These are phyloP conservation scores for Perkinsela sp. DNA, from an alignment of 208 protist genomes.

Conservation along the genomic window DNA sequence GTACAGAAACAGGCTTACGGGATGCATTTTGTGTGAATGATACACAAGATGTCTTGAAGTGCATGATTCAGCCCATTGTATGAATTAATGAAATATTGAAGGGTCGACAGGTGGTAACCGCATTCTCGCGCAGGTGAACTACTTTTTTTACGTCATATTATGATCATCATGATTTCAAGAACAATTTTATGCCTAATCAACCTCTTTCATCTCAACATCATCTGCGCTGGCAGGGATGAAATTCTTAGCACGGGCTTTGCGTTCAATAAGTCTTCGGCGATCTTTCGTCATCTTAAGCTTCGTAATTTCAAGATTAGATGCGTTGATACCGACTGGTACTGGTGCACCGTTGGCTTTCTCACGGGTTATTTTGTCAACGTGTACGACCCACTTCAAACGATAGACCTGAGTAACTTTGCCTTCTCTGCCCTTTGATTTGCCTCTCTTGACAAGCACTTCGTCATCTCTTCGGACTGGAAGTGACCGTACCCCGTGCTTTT, in stretches of 20 bases:
- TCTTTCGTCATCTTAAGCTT: slow-evolving; percentile 94
- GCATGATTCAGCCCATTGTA: no score
- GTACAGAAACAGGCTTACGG: no score
- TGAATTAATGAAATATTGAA: no score
- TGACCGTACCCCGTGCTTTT: slow-evolving; percentile 89
- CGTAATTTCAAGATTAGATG: slow-evolving; percentile 96
- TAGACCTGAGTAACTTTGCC: slow-evolving; percentile 89
- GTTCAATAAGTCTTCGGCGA: slow-evolving; percentile 83
- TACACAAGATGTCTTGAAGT: no score
- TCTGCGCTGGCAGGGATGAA: background rate
- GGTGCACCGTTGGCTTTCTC: slow-evolving; percentile 84
- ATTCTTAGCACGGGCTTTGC: slow-evolving; percentile 13
- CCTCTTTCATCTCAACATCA: background rate
- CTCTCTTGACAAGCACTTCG: slow-evolving; percentile 84
- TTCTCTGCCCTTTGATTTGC: slow-evolving; percentile 75
- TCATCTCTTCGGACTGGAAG: slow-evolving; percentile 97
- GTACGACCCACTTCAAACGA: slow-evolving; percentile 94
- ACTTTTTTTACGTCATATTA: no score
- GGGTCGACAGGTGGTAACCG: no score
- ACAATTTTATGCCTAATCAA: no score
- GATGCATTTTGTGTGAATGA: no score
- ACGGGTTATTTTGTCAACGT: slow-evolving; percentile 87
- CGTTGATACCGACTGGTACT: slow-evolving; percentile 76
- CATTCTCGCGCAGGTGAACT: no score
- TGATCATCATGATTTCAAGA: no score